Evolutionary conservation across 2,329 filamentous ascomycete genomes (phyloP).

Genomic region (Sporothrix brasiliensis): DNA sequence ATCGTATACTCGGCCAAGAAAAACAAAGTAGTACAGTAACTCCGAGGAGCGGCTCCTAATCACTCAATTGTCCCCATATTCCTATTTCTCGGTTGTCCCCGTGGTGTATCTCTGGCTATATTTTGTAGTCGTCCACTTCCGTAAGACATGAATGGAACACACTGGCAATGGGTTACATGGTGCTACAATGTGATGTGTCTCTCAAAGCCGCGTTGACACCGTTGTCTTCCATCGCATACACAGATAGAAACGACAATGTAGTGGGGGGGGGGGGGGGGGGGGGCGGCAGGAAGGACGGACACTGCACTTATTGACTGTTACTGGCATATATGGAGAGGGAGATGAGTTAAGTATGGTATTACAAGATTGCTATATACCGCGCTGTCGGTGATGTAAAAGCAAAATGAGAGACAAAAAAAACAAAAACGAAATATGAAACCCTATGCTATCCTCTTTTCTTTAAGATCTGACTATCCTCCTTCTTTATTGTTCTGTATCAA

Average conservation of each 20-base stretch:
- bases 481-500: background rate
- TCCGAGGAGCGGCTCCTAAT: background rate
- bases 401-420: background rate
- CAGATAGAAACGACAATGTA: background rate
- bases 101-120: background rate
- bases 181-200: background rate
- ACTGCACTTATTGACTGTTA: background rate
- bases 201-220: background rate
- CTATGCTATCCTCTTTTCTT: slow-evolving; percentile 6
- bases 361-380: slow-evolving; percentile 26
- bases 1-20: background rate
- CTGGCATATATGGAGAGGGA: background rate
- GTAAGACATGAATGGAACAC: background rate
- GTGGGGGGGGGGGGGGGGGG: too few relatives aligned
- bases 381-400: background rate
- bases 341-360: slow-evolving; percentile 27
- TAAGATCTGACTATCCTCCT: background rate
- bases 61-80: slow-evolving; percentile 4
- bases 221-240: slow-evolving; percentile 4
- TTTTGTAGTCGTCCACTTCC: background rate
- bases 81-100: background rate
- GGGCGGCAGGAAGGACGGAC: background rate
- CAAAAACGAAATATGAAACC: background rate
- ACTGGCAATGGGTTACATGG: background rate
- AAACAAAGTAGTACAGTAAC: background rate